Base-by-base conservation (phyloP, 2,329 filamentous ascomycete species). In the Fusarium sp. region DNA sequence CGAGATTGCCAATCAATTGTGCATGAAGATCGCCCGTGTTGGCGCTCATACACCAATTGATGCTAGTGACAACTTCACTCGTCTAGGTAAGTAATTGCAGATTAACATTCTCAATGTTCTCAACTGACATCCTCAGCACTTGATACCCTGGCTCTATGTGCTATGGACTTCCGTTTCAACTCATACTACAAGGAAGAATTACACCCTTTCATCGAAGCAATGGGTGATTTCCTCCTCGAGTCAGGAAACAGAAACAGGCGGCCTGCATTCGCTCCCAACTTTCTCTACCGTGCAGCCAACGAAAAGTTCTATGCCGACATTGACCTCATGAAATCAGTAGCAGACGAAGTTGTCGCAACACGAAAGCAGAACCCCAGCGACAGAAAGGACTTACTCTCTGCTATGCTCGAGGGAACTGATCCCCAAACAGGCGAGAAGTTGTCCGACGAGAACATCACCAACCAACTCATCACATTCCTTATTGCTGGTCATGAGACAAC, bases 141-240 rank as follows among this genome's bases (percentile, higher is more conserved):
- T 4, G 92, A 94, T 75, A 91, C 90, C 0, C 84, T 94, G 11
- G 90, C 89, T 2, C 83, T 94, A 4, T 91, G 90, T 76, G 83
- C 88, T n/a, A 91, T 92, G 88, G 87, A 87, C 40, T 90, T 85
- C 63, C 88, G 91, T 20, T 93, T 93, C 83, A 93, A 93, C 79
- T 90, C 87, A 2, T 93, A 90, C 78, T 94, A 93, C 75, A 83
- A 84, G 28, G 86, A 92, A 16, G 83, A 88, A 11, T 81, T 91
- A 76, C 92, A 94, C 69, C 90, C 91, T 0, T 93, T 94, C 71
- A 84, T 93, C 41, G 77, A 84, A 46, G 87, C 89, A 34, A 93
- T 93, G 91, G 83, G 83, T 2, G 83, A 84, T n/a, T 87, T 91
- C 56, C 80, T 94, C 2, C 73, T 78, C 14, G 88, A 90, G 65